Evolutionary conservation across 2,329 filamentous ascomycete genomes (phyloP), one percentile per base, ranked within the genome.

Genomic region (Herpotrichia juniperi): DNA sequence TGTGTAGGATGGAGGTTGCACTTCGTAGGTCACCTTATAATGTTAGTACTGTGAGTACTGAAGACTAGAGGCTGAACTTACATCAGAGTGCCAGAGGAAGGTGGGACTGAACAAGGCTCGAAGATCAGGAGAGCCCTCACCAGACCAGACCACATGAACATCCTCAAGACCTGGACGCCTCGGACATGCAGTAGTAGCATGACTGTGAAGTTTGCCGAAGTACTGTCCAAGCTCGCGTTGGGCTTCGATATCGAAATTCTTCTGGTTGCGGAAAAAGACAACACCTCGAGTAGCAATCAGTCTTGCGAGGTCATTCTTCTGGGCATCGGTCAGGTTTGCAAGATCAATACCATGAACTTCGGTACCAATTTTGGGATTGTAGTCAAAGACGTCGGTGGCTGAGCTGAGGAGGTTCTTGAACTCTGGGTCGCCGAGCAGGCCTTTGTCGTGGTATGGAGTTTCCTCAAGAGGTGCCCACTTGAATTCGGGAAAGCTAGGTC

Each of bases 1-100:
- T 9, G 82, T 84, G 64, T 84, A 84, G 2, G 81, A 83, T 8
- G 81, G 81, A 16, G 82, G 81, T 64, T 84, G 81, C 7, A 81
- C 60, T 63, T 85, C 82, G 46, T 84, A 85, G 0, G 82, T 83
- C 11, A 83, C 80, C 73, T 81, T 32, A 30, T 25, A 22, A 25
- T 25, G 39, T 58, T 57, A 42, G 62, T 57, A 47, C 63, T 51
- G 62, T 58, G 34, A 9, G 3, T 25, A 26, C 9, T 26, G 22
- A 34, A 2, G 17, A 35, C 14, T 12, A 30, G 21, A 47, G 32
- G 6, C 8, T 19, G n/a, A 12, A 59, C 76, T 64, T 71, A 81
- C 80, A 60, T 83, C 80, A 21, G 79, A 79, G 59, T 83, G 80
- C 81, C 81, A 83, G 8, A 84, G 67, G 58, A 84, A 83, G 9